Conservation (phyloP, 768 basidiomycete genomes). For the Candolleomyces efflorescens region DNA sequence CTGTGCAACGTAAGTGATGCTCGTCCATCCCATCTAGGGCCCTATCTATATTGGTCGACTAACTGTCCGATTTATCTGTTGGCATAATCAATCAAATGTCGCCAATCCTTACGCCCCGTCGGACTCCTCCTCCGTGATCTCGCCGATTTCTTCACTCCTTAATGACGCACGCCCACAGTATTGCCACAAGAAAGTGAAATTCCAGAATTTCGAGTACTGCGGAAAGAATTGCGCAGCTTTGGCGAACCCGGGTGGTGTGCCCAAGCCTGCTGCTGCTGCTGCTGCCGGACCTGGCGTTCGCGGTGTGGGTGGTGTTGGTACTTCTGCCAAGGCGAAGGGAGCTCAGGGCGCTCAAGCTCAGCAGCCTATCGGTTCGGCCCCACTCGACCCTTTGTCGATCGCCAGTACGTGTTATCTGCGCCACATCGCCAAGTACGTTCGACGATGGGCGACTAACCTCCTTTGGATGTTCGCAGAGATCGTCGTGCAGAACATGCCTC, state of each 20-base stretch:
- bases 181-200: slow-evolving; percentile 59
- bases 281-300: slow-evolving; percentile 8
- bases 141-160: too few relatives aligned
- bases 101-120: too few relatives aligned
- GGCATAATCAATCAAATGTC: too few relatives aligned
- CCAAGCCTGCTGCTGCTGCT: slow-evolving; percentile 6
- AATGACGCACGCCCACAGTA: slow-evolving; percentile 24
- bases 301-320: slow-evolving; percentile 6
- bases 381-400: slow-evolving; percentile 34
- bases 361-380: slow-evolving; percentile 16
- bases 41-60: too few relatives aligned
- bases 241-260: slow-evolving; percentile 31
- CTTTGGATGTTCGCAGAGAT: slow-evolving; percentile 26
- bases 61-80: too few relatives aligned
- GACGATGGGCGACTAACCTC: background rate
- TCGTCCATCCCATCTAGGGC: background rate
- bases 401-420: slow-evolving; percentile 30
- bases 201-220: slow-evolving; percentile 55
- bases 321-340: slow-evolving; percentile 11
- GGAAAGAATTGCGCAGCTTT: slow-evolving; percentile 58
- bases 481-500: slow-evolving; percentile 44
- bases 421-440: background rate
- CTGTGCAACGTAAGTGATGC: slow-evolving; percentile 38
- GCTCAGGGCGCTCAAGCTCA: slow-evolving; percentile 13
- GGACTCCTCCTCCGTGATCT: too few relatives aligned